Evolutionary conservation across 768 basidiomycete genomes (phyloP).

Genomic region (Collybiopsis luxurians): DNA sequence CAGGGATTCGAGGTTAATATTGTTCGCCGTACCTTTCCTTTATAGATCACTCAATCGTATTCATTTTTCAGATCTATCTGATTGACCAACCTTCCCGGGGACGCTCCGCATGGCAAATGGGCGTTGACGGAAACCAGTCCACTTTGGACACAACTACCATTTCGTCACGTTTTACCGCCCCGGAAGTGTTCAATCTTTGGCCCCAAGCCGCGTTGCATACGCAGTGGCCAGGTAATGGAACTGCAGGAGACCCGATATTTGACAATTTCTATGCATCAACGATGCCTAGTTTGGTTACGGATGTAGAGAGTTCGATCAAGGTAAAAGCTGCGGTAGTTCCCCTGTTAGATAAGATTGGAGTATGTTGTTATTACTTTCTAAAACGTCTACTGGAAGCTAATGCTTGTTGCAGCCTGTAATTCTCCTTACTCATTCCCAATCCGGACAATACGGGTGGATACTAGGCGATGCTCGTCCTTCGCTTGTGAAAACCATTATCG

Average conservation of each 20-base stretch:
- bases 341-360: slow-evolving; percentile 34
- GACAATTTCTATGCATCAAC: slow-evolving; percentile 28
- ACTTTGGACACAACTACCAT: slow-evolving; percentile 17
- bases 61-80: slow-evolving; percentile 37
- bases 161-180: slow-evolving; percentile 33
- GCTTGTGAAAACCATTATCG: slow-evolving; percentile 32
- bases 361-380: slow-evolving; percentile 16
- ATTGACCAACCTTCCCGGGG: slow-evolving; percentile 35
- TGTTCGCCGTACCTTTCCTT: too few relatives aligned
- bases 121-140: slow-evolving; percentile 23
- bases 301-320: slow-evolving; percentile 20
- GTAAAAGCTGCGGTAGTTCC: slow-evolving; percentile 29
- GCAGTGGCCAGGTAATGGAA: slow-evolving; percentile 32
- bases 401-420: slow-evolving; percentile 25
- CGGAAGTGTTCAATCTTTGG: slow-evolving; percentile 28
- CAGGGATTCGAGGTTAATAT: slow-evolving; percentile 54
- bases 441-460: slow-evolving; percentile 34
- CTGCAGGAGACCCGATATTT: slow-evolving; percentile 26
- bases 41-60: too few relatives aligned
- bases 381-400: too few relatives aligned
- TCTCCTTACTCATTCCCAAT: slow-evolving; percentile 35
- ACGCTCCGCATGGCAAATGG: slow-evolving; percentile 32
- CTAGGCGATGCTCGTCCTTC: slow-evolving; percentile 31
- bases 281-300: slow-evolving; percentile 19
- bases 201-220: slow-evolving; percentile 30